Evolutionary conservation across 2,329 filamentous ascomycete species (phyloP), one percentile per base, ranked within the genome.

Genomic region (Fusarium xyrophilum): DNA sequence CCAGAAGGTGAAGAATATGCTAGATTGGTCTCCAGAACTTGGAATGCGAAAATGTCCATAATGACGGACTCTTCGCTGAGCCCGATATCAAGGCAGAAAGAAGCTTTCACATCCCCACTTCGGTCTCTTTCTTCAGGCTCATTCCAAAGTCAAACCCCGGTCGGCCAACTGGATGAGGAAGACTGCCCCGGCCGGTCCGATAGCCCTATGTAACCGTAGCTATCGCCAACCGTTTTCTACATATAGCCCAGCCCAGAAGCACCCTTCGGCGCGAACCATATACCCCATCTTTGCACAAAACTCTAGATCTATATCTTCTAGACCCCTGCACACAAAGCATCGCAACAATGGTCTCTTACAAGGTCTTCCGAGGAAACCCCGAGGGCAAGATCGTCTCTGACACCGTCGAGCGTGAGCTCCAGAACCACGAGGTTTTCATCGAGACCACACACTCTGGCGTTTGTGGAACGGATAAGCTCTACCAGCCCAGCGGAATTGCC

Each of bases 391-490:
- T 70, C 25, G 27, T 54, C 28, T 40, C 67, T 43, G 56, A 62
- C 35, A 62, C 44, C 1, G 68, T 70, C 21, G 53, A 65, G 55
- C 64, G 67, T 7, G 42, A 54, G 21, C 67, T 70, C 6, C 42
- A 68, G 56, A 57, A 54, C 53, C 64, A 70, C 30, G 67, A 70
- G 21, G 67, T 70, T 25, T 70, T 58, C 15, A 63, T 70, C 30
- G 67, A 70, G 67, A 70, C 67, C 17, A 70, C 67, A 27, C 67
- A 70, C 36, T 70, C 67, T 28, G 67, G 67, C 13, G 67, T 70
- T 15, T 70, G 67, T 13, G 67, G 48, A 14, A 70, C 67, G 2
- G 67, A 70, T 6, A 70, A 70, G 64, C 44, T 70, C 3, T 70
- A 70, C 50, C 50, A 54, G 30, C 39, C 56, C 5, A 65, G 64